Evolutionary conservation across 129 eudicot species (phyloP), one percentile per base, ranked within the genome.

Genomic region (Pseudognaphalium luteoalbum): DNA sequence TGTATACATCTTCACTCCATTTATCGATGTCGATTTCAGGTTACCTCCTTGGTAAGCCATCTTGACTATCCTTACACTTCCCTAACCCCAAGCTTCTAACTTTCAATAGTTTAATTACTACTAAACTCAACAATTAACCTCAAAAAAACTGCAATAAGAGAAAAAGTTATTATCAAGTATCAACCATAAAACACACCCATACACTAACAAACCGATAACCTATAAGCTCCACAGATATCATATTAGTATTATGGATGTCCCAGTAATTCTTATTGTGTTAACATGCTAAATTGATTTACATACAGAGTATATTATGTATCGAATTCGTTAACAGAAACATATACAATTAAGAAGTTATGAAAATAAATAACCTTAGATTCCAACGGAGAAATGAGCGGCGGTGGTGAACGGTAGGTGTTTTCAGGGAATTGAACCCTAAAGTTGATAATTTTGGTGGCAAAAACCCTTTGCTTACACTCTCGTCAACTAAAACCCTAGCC

Each of bases 21-120:
- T 93, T 3, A 93, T 88, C 72, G 97, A 87, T 75, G 91, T 88
- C 30, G 97, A 90, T 86, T 90, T 93, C 80, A 93, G 66, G 73
- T 80, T 87, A 7, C 95, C 96, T 19, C 97, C 98, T 68, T 88
- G 87, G 64, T 78, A 74, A 30, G 98, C 92, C 98, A 93, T 93
- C 6, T 66, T 64, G 44, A 63, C 67, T 33, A 47, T 21, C 33
- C 76, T 20, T 57, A 57, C 62, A 57, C 22, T 57, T 57, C 20
- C 62, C 62, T 57, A 57, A 57, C 62, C 54, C 54, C 17, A 47
- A 47, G 54, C 54, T 47, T 47, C 54, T 12, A 12, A 47, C 54
- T 47, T 47, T 47, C 5, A 47, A 47, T 47, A 47, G 1, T 42
- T 8, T 47, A 14, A 47, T 47, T 47, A 12, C n/a, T 47, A 47